Percentiles rank a stretch among this genome's conserved stretches.
These are phyloP conservation scores for Babesia gibsoni DNA, from an alignment of 169 alveolate species.

Conservation along the genomic window DNA sequence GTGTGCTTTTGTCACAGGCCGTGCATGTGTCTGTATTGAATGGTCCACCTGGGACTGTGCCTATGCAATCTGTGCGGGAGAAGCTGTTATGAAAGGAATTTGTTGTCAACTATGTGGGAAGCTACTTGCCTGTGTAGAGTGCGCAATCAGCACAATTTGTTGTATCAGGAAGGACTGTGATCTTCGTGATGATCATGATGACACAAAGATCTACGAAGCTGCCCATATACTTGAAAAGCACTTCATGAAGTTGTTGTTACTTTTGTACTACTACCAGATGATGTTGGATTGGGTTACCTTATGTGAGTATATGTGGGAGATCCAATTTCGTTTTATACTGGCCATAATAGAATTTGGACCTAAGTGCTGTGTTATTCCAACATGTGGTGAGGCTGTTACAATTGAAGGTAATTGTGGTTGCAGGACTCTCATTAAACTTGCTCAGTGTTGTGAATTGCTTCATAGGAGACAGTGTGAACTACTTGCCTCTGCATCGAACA, in stretches of 20 bases:
- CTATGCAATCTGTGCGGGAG: neutral
- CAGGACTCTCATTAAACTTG: neutral
- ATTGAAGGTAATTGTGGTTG: neutral
- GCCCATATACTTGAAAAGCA: neutral
- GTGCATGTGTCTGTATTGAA: neutral
- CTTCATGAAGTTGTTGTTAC: neutral
- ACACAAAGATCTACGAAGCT: neutral
- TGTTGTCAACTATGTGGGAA: neutral
- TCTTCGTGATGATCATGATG: neutral
- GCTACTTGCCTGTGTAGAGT: neutral
- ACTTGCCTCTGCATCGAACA: no score
- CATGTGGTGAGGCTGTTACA: no score
- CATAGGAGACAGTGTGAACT: conserved; percentile 3
- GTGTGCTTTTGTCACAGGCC: neutral
- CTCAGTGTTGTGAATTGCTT: neutral
- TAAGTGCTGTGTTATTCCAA: neutral
- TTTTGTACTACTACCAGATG: neutral
- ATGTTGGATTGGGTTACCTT: neutral
- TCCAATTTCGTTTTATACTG: neutral
- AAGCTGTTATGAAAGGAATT: neutral
- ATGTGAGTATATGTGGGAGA: neutral
- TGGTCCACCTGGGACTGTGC: neutral
- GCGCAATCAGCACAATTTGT: neutral
- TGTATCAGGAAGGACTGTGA: neutral
- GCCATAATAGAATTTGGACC: neutral